Percentiles rank a stretch among this genome's conserved stretches.
Conservation (phyloP, 345 rosid species). For the Eucalyptus sideroxylon region DNA sequence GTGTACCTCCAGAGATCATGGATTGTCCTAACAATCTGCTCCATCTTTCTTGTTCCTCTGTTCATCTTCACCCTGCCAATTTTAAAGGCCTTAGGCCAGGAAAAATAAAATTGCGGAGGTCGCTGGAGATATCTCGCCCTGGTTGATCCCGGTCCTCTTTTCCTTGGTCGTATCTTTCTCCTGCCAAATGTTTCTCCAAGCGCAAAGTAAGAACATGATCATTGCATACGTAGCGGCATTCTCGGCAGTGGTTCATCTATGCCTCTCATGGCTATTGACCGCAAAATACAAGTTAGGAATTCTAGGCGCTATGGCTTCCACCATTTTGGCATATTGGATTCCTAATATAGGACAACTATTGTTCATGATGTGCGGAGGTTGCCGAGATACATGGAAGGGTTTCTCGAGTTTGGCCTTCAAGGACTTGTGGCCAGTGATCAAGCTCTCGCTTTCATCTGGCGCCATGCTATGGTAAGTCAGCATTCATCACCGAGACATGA, state of each 20-base stretch:
- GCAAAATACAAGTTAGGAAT: slow-evolving; percentile 38
- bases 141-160: slow-evolving; percentile 45
- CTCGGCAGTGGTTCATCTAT: slow-evolving; percentile 27
- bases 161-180: slow-evolving; percentile 35
- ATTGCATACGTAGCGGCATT: slow-evolving; percentile 52
- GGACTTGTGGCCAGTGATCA: slow-evolving; percentile 58
- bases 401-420: slow-evolving; percentile 56
- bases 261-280: slow-evolving; percentile 61
- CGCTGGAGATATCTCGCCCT: slow-evolving; percentile 28
- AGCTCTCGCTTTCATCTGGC: slow-evolving; percentile 72
- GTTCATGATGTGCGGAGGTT: slow-evolving; percentile 57
- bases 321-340: slow-evolving; percentile 59
- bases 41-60: slow-evolving; percentile 37
- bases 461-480: slow-evolving; percentile 60
- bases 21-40: slow-evolving; percentile 27
- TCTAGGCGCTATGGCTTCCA: slow-evolving; percentile 48
- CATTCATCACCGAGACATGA: not conserved
- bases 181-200: slow-evolving; percentile 78
- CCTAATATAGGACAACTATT: slow-evolving; percentile 64
- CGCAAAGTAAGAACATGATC: slow-evolving; percentile 72
- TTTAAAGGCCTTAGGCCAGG: slow-evolving; percentile 48
- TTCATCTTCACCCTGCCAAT: slow-evolving; percentile 40
- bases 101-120: slow-evolving; percentile 23
- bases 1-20: slow-evolving; percentile 77
- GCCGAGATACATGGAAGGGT: slow-evolving; percentile 70